A percentile compares a stretch with the other conserved stretches of the same genome.
phyloP scores from a whole-genome alignment of 78 protist species.

The Dictyostelium brefeldianum region DNA sequence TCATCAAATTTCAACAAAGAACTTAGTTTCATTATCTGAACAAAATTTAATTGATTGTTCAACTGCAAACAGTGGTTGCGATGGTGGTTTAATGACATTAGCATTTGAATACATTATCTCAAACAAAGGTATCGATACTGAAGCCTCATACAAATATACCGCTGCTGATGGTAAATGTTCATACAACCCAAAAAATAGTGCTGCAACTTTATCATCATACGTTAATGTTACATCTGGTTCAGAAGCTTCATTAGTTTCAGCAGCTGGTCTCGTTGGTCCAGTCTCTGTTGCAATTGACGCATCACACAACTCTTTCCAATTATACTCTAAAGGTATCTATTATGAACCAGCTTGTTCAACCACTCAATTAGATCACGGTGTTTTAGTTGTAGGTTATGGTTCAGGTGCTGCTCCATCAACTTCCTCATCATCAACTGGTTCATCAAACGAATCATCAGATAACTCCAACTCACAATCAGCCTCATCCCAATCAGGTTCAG shows the following conservation, averaged over 20 bases:
- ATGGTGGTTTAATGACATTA: slow-evolving; percentile 83
- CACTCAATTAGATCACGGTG: slow-evolving; percentile 91
- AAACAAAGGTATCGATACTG: slow-evolving; percentile 85
- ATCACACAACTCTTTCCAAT: slow-evolving; percentile 87
- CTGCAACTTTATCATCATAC: slow-evolving; percentile 21
- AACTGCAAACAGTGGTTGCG: slow-evolving; percentile 84
- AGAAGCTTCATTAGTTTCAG: slow-evolving; percentile 68
- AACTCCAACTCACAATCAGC: background rate
- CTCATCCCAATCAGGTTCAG: background rate
- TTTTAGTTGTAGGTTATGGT: slow-evolving; percentile 91
- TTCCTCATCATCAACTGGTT: background rate
- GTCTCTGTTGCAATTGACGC: slow-evolving; percentile 95
- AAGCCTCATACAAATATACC: slow-evolving; percentile 91
- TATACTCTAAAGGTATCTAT: slow-evolving; percentile 90
- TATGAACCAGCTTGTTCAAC: slow-evolving; percentile 74
- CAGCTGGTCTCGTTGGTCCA: slow-evolving; percentile 60
- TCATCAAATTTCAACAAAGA: background rate
- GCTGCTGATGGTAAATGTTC: slow-evolving; percentile 23
- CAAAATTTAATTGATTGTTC: slow-evolving; percentile 91
- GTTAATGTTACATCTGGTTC: slow-evolving; percentile 62
- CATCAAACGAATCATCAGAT: background rate
- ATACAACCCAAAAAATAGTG: background rate
- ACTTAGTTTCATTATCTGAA: slow-evolving; percentile 82
- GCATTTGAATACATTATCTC: slow-evolving; percentile 83
- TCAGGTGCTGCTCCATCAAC: slow-evolving; percentile 5